Base-by-base conservation (phyloP, 441 rosid species). In the Lepidium campestre region DNA sequence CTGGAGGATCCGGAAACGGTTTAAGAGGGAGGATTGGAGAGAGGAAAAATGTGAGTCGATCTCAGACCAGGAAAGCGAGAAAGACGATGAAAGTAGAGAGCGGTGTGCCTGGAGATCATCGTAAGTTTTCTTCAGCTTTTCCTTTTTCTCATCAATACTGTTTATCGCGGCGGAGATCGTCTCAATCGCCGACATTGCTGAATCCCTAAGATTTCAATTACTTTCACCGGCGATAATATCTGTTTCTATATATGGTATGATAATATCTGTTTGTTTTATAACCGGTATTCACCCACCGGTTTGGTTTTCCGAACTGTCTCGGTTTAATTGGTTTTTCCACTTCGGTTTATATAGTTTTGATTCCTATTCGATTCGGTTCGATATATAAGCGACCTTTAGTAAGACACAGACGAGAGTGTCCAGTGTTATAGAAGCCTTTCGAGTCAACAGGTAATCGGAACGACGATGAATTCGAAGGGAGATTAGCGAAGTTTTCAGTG, bases 31-130 rank as follows among this genome's bases (percentile, higher is more conserved):
- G 63, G 67, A 13, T 40, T 86, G 83, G 18, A 76, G 57, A 47
- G 87, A 62, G 74, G 87, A 41, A 58, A 89, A 86, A 81, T 89
- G 87, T 13, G 89, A 57, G 52, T 86, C 93, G 73, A 92, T 50
- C 52, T 86, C 86, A 54, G 87, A 60, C 96, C 96, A 91, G 10
- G 86, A 68, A 56, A 88, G 77, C 1, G 84, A 31, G 65, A 80
- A 79, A 19, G 90, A 76, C 12, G 75, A 68, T 29, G 87, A 75
- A 48, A 82, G 83, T 54, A 77, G 81, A 46, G 79, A 74, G 19
- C 84, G 74, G 44, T 80, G 81, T 23, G 79, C 17, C 60, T 82
- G 91, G 35, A 91, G 93, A 34, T 82, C 83, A 20, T 87, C 90
- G 71, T 47, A 89, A 4, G 95, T 95, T 23, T 77, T 79, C 74